Evolutionary conservation across 2,329 filamentous ascomycete genomes (phyloP), one percentile per base, ranked within the genome.

Genomic region (Albifimbria verrucaria): DNA sequence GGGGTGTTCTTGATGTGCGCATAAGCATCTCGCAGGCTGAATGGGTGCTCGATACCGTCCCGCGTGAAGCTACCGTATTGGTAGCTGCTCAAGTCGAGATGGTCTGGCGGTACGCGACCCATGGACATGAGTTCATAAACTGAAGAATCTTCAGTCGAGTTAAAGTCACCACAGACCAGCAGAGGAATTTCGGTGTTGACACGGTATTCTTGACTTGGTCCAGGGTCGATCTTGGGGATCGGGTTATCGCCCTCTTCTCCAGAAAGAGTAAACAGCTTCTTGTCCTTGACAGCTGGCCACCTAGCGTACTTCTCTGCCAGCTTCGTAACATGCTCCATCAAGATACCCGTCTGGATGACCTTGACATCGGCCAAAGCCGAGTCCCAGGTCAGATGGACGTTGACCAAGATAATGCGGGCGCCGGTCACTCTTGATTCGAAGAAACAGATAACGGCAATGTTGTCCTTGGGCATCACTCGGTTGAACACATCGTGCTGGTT

Each of bases 401-500:
- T 97, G 60, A 91, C 91, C 32, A 97, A 86, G 57, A 99, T 96
- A 65, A 97, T 77, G 52, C 94, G 87, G 15, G 91, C 87, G n/a
- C 94, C 94, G 0, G 93, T 97, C 55, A 83, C 77, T 36, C 93
- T 85, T 64, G 96, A 97, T 72, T 99, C 94, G 57, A 99, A 84
- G 76, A 97, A 96, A 52, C 89, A 86, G 47, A 96, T 84, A 47
- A 96, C 88, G 17, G 89, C 94, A 70, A 99, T 96, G 68, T 97
- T 93, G 77, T 99, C 94, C 73, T 94, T 91, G 56, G 93, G 92
- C 94, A 97, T 97, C 55, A 99, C 89, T 24, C 94, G 89, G 70
- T 99, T 99, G 80, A 96, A 97, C 53, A 97, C 93, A 65, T 99
- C 94, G 67, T 96, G 90, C 65, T 96, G 91, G 52, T 92, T 90